Base-by-base conservation (phyloP, 805 yeast species). In the Komagataella pastoris region DNA sequence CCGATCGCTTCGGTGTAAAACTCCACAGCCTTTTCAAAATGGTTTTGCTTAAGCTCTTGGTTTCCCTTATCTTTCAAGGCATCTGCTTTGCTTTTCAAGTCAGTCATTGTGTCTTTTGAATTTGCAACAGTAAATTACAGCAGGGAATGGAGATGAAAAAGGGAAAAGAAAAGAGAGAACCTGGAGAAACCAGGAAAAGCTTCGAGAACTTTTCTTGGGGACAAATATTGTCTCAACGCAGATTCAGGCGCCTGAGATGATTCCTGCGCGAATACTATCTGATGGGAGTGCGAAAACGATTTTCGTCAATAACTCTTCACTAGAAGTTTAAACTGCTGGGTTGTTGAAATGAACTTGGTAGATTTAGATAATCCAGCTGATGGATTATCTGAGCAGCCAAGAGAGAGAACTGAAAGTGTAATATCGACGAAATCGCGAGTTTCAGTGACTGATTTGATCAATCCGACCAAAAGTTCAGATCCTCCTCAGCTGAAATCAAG, bases 1-100 rank as follows among this genome's bases (percentile, higher is more conserved):
- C 74, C 83, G 43, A 91, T 84, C 7, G 97, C 97, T 54, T 74
- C 64, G 1, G 91, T 76, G 65, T 93, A 91, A 3, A 72, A 63
- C 8, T 75, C 81, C n/a, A 82, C 69, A 6, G 97, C 97, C 40
- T 73, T 71, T 3, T 71, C 72, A 57, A 70, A 83, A 56, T 80
- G 71, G 45, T 88, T 84, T 18, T 72, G 70, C 65, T 87, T 87
- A 58, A 91, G 75, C 48, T 75, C 78, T 1, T 68, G 73, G 60
- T 91, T 91, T 7, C 98, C 99, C 56, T 75, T 73, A 52, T 77
- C 75, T 63, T 89, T 90, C 44, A 70, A 67, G 54, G 68, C 69
- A 5, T 75, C 59, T 1, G 89, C 83, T 50, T 21, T 19, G 8
- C n/a, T 46, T 46, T 46, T 44, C 40, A 30, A 30, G 40, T 30